Conservation (phyloP, 169 alveolate species). For the Cryptosporidium tyzzeri region DNA sequence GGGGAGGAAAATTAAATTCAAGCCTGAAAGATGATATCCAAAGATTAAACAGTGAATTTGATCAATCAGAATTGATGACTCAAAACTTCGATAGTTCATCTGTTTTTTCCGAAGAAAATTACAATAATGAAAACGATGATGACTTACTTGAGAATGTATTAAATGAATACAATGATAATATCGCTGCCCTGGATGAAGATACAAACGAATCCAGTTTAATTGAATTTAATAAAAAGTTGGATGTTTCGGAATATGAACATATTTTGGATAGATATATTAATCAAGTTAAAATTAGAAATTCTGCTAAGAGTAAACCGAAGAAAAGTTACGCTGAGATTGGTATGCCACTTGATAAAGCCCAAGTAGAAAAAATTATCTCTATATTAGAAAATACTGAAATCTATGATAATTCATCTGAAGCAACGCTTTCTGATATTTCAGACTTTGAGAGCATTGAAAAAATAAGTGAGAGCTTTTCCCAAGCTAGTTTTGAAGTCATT, state of each 20-base stretch:
- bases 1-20: background rate
- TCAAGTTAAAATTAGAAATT: background rate
- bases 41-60: background rate
- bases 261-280: slow-evolving; percentile 57
- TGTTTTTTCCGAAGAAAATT: background rate
- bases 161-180: slow-evolving; percentile 40
- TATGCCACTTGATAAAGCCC: slow-evolving; percentile 14
- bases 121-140: background rate
- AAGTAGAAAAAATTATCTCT: slow-evolving; percentile 41
- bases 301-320: background rate
- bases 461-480: background rate
- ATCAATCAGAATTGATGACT: background rate
- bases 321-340: slow-evolving; percentile 14
- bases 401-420: slow-evolving; percentile 3
- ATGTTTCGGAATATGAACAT: slow-evolving; percentile 39
- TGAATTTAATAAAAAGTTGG: background rate
- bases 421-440: background rate
- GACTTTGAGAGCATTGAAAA: slow-evolving; percentile 19
- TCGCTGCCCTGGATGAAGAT: background rate
- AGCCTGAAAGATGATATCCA: background rate
- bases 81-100: background rate
- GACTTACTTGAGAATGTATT: slow-evolving; percentile 18
- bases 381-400: slow-evolving; percentile 37
- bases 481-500: background rate
- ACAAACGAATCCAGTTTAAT: background rate